Evolutionary conservation across 257 asterid genomes (phyloP).

Genomic region (Rehmannia glutinosa): DNA sequence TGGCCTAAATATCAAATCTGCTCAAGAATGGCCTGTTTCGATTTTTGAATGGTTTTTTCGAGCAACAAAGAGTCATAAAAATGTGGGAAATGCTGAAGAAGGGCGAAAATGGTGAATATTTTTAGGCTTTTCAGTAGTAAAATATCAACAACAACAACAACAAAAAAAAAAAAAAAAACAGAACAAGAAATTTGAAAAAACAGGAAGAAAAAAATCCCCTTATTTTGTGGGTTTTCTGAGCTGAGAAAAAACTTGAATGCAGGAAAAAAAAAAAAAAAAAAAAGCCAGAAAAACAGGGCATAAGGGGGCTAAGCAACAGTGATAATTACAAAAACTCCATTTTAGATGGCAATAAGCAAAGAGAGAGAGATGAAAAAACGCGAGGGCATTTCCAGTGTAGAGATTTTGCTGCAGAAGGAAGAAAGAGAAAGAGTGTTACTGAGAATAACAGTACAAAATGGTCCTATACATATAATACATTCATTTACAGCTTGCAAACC

Average conservation of each 20-base stretch:
- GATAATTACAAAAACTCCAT: slow-evolving; percentile 17
- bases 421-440: slow-evolving; percentile 8
- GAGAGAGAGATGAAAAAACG: not conserved
- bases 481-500: slow-evolving; percentile 55
- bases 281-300: not conserved
- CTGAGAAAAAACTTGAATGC: not conserved
- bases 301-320: not conserved
- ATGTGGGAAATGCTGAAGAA: not conserved
- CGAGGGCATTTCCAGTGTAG: no score
- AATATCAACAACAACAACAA: no score
- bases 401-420: not conserved
- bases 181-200: not conserved
- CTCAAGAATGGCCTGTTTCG: not conserved
- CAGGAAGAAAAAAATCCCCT: not conserved
- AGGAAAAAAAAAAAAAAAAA: not conserved
- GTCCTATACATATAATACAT: slow-evolving; percentile 12
- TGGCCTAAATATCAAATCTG: not conserved
- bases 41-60: no score
- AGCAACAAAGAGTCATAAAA: not conserved
- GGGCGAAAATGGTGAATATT: not conserved
- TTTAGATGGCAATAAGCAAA: not conserved
- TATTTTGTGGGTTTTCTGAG: not conserved
- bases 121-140: not conserved
- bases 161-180: no score
- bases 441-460: slow-evolving; percentile 24